A percentile compares a stretch with the other conserved stretches of the same genome.
Conservation (phyloP, 257 asterid species). For the Voacanga thouarsii region DNA sequence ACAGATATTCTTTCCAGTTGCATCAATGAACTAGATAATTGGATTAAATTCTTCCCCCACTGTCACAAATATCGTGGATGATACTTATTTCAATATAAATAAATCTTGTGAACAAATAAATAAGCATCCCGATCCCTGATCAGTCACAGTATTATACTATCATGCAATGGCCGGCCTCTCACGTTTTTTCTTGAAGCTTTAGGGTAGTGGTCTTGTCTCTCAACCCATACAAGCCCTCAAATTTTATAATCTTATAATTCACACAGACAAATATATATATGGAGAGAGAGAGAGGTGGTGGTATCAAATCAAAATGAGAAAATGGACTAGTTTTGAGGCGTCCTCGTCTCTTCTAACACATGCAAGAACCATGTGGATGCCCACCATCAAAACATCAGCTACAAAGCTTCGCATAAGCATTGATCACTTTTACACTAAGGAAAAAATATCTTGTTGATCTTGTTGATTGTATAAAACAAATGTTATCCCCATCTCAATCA, state of each 20-base stretch:
- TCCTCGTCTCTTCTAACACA: constrained; percentile 1
- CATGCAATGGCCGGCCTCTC: constrained; percentile 17
- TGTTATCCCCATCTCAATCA: constrained; percentile 18
- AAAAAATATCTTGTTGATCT: constrained; percentile 1
- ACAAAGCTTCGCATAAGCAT: background rate
- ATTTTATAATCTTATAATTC: background rate
- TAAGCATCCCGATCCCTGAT: background rate
- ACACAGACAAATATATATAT: constrained; percentile 1
- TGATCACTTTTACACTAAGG: constrained; percentile 2
- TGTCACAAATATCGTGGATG: too few species aligned
- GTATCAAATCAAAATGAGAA: constrained; percentile 19
- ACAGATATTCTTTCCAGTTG: too few species aligned
- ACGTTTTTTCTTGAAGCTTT: constrained; percentile 25
- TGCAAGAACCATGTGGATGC: constrained; percentile 21
- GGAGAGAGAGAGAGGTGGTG: constrained; percentile 8
- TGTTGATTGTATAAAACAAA: constrained; percentile 16
- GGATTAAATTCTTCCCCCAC: too few species aligned
- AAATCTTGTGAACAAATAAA: too few species aligned
- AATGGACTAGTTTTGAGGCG: constrained; percentile 18
- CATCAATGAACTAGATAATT: too few species aligned
- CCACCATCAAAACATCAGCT: constrained; percentile 18
- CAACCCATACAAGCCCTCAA: constrained; percentile 2
- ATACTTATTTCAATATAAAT: too few species aligned
- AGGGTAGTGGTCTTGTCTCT: constrained; percentile 15
- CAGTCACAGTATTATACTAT: background rate